Conservation (phyloP, 2,329 filamentous ascomycete species). For the Phaeoacremonium minimum region DNA sequence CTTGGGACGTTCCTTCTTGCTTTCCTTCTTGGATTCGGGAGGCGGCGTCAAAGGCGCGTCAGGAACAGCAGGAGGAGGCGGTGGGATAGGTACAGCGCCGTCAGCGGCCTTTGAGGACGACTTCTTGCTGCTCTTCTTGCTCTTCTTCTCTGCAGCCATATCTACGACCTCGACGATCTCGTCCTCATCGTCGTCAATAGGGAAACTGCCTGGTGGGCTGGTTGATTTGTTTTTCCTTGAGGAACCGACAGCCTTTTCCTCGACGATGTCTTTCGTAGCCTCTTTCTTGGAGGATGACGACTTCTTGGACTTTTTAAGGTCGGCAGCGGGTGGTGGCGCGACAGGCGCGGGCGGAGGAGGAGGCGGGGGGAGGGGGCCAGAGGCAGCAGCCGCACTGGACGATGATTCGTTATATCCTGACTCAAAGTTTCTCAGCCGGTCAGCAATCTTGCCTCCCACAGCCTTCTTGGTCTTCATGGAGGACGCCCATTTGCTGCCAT, state of each 20-base stretch:
- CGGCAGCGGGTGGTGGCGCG: constrained; percentile 23
- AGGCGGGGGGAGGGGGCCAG: constrained; percentile 27
- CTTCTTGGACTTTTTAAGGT: constrained; percentile 30
- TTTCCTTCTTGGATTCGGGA: constrained; percentile 51
- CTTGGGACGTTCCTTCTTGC: constrained; percentile 73
- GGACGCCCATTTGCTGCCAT: constrained; percentile 15
- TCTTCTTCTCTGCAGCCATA: constrained; percentile 39
- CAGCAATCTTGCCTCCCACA: constrained; percentile 47
- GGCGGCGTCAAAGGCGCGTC: constrained; percentile 46
- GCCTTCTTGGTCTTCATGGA: constrained; percentile 46
- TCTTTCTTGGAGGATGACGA: constrained; percentile 26
- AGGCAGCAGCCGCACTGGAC: constrained; percentile 4
- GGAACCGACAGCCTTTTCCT: constrained; percentile 17
- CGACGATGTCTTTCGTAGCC: constrained; percentile 12
- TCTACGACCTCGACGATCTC: constrained; percentile 48
- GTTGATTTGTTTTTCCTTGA: constrained; percentile 18
- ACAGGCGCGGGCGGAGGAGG: constrained; percentile 22
- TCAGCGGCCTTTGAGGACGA: constrained; percentile 31
- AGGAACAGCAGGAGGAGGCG: constrained; percentile 41
- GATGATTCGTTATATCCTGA: constrained; percentile 27
- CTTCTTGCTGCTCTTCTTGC: constrained; percentile 36
- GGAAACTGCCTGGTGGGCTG: constrained; percentile 55
- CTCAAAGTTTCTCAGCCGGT: constrained; percentile 55
- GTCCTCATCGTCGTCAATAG: constrained; percentile 42
- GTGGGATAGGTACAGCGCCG: constrained; percentile 23